Conservation (phyloP, 176 grass and related monocot genomes). For the Carex scoparia region DNA sequence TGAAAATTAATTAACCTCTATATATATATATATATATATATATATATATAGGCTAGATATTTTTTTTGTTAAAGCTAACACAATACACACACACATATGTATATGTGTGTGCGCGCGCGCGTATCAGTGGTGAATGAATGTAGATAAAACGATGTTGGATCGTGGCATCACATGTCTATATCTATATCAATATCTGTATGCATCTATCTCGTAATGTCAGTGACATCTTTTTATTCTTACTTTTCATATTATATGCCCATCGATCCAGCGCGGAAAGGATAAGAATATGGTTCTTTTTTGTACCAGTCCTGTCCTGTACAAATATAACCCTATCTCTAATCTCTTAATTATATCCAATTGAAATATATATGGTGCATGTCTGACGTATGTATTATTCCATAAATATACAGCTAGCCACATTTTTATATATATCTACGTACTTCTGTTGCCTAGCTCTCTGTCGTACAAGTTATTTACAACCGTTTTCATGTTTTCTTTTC, state of each 20-base stretch:
- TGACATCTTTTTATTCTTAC: constrained; percentile 22
- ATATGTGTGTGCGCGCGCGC: neutral
- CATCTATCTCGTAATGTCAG: neutral
- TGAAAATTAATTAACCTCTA: neutral
- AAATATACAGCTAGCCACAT: neutral
- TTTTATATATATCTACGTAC: neutral
- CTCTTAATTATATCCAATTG: neutral
- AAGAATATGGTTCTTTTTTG: constrained; percentile 9
- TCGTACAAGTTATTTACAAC: neutral
- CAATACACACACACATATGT: neutral
- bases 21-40: too few species aligned
- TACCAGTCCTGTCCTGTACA: constrained; percentile 17
- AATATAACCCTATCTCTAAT: neutral
- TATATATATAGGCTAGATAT: too few species aligned
- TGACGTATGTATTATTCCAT: constrained; percentile 5
- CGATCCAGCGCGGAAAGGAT: neutral
- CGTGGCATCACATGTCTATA: constrained; percentile 4
- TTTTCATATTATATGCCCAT: constrained; percentile 1
- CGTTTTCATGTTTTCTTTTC: neutral
- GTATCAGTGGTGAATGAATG: neutral
- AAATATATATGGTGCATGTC: neutral
- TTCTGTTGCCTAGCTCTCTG: neutral
- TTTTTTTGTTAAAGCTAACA: neutral
- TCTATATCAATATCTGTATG: neutral
- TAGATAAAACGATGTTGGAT: constrained; percentile 17